Conservation (phyloP, 768 basidiomycete species). For the Lanmaoa rubissima region DNA sequence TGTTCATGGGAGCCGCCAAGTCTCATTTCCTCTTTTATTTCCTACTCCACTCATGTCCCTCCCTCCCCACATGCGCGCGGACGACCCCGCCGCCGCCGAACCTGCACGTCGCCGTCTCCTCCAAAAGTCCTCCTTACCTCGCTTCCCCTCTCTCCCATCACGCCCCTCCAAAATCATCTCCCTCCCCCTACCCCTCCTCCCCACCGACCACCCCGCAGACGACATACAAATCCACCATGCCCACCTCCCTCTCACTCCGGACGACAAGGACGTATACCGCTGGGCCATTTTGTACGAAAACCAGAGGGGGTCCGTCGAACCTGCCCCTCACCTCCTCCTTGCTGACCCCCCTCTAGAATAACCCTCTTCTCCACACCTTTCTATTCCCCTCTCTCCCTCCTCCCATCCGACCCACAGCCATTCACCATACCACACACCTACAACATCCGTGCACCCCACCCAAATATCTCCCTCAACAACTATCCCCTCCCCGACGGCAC, state of each 20-base stretch:
- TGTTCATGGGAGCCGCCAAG: conserved; percentile 5
- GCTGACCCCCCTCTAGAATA: conserved; percentile 37
- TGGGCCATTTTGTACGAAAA: conserved; percentile 85
- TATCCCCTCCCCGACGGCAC: conserved; percentile 78
- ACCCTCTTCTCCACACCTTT: conserved; percentile 71
- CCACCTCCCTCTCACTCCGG: conserved; percentile 22
- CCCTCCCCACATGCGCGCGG: conserved; percentile 39
- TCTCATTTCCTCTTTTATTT: conserved; percentile 1
- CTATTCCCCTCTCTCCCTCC: conserved; percentile 67
- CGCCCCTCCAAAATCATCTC: conserved; percentile 4
- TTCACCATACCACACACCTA: conserved; percentile 59
- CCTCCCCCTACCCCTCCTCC: not conserved
- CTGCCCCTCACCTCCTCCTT: not conserved
- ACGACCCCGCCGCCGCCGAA: conserved; percentile 43
- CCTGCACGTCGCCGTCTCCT: conserved; percentile 47
- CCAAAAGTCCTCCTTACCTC: conserved; percentile 35
- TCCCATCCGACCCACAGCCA: conserved; percentile 70
- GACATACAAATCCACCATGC: conserved; percentile 35
- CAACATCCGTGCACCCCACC: conserved; percentile 43
- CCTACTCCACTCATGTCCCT: conserved; percentile 23
- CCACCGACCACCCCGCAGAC: not conserved
- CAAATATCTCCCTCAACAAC: conserved; percentile 53
- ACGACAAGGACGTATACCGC: conserved; percentile 54
- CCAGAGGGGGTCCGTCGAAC: conserved; percentile 64
- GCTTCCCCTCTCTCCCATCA: conserved; percentile 34